Evolutionary conservation across 768 basidiomycete genomes (phyloP).

Genomic region (Macrolepiota albuminosa): DNA sequence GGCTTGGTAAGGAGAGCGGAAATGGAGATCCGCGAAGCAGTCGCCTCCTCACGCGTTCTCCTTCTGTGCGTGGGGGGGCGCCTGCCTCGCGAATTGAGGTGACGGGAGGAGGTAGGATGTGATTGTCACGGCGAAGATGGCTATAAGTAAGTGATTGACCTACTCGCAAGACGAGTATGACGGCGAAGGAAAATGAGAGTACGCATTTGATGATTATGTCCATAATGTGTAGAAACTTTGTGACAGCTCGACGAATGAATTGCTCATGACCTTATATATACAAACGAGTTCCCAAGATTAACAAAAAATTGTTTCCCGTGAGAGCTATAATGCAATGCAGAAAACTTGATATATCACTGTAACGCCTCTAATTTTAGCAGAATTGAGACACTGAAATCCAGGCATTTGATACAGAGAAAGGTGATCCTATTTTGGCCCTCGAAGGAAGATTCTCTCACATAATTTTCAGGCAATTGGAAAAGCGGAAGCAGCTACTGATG

Average conservation of each 20-base stretch:
- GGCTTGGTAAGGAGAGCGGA: not conserved
- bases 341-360: not conserved
- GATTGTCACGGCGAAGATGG: not conserved
- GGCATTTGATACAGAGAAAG: not conserved
- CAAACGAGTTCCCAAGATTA: not conserved
- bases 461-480: not conserved
- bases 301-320: not conserved
- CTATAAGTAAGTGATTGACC: not conserved
- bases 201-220: not conserved
- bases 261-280: conserved; percentile 1
- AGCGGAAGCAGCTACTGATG: no score
- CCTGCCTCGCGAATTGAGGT: not conserved
- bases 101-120: not conserved
- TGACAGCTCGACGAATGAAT: not conserved
- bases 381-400: not conserved
- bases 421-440: not conserved
- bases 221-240: conserved; percentile 1
- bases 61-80: conserved; percentile 2
- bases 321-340: not conserved
- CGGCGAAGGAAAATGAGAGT: not conserved
- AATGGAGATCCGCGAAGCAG: not conserved
- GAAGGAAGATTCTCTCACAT: not conserved
- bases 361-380: not conserved
- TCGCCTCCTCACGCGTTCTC: not conserved
- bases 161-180: not conserved